Evolutionary conservation across 192 early-diverging fungal species (phyloP), one percentile per base, ranked within the genome.

Genomic region (Entomortierella chlamydospora): DNA sequence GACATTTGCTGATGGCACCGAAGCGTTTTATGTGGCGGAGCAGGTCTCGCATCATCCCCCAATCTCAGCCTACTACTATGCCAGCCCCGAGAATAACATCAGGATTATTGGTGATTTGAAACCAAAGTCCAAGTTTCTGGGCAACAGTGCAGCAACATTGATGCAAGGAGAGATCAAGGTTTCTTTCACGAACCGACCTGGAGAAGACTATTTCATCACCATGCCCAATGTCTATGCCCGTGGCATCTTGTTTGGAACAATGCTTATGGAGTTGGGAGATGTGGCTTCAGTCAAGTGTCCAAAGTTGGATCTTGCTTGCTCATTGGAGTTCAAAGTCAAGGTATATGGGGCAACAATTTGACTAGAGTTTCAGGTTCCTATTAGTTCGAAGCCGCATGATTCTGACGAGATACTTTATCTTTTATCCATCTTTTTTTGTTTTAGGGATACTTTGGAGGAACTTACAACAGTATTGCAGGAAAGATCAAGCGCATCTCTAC

Each of bases 1-100:
- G 86, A 83, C 85, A 61, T 95, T 92, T 60, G 53, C 78, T 12
- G 90, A 95, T 78, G 81, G 78, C 7, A 90, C 93, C 30, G 84
- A 90, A 53, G 91, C 94, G 25, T 91, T 86, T 70, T 96, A 93
- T 73, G 73, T 97, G 9, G 88, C 94, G 20, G 97, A 99, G 83
- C 97, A 99, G 81, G 92, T 96, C 12, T 93, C 93, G 39, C 97
- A 99, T 84, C 95, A 97, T 71, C 97, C 97, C 50, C 95, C 97
- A 2, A 90, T 97, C 52, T 95, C 94, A 0, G 90, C 93, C 30
- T 94, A 89, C 73, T 94, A 90, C 80, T 95, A 94, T 81, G 86
- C 90, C 41, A 91, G 90, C 65, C 96, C 97, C 6, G 91, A 94
- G 33, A 90, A 95, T 67, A 87, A 91, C 59, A 81, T 97, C 41